Evolutionary conservation across 805 yeast species (phyloP), one percentile per base, ranked within the genome.

Genomic region (Scheffersomyces spartinae): DNA sequence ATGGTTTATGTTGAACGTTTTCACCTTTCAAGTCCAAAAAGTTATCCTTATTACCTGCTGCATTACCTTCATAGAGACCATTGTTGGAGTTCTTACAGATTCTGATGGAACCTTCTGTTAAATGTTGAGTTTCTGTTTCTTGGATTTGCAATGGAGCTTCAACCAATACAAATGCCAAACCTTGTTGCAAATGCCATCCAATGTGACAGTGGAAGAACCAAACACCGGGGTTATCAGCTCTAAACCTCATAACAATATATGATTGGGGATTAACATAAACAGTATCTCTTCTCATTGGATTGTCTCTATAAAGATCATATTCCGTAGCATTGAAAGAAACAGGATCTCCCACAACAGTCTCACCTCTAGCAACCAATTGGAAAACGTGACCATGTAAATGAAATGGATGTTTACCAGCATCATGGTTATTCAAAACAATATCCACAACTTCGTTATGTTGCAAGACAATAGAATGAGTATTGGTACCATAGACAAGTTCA

Each of bases 161-260:
- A 28, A 88, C 58, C 22, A 91, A 59, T 7, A 66, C 62, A 29
- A 85, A 42, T 8, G 94, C 94, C 42, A 88, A 68, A 45, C 98
- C 98, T 63, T 91, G 97, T 45, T 75, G 68, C 64, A 88, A 69
- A 61, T 91, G 98, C 98, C 98, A 88, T 52, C 91, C 97, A 45
- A 91, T 80, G 52, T 88, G 98, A 58, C 98, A 88, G 61, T 88
- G 98, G 93, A 91, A 91, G 53, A 76, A 71, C 98, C 97, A 88
- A 22, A 86, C 86, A 62, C 98, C 98, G 17, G 97, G 98, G 53
- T 91, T 91, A 49, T 80, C 76, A 27, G 97, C 94, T 45, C 69
- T 71, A 66, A 85, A 88, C 49, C 97, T 71, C 35, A 88, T 46
- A 17, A 83, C 86, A 44, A 85, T 68, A 59, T 82, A 76, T 2